Conservation (phyloP, 306 rosid species). For the Delonix regia region DNA sequence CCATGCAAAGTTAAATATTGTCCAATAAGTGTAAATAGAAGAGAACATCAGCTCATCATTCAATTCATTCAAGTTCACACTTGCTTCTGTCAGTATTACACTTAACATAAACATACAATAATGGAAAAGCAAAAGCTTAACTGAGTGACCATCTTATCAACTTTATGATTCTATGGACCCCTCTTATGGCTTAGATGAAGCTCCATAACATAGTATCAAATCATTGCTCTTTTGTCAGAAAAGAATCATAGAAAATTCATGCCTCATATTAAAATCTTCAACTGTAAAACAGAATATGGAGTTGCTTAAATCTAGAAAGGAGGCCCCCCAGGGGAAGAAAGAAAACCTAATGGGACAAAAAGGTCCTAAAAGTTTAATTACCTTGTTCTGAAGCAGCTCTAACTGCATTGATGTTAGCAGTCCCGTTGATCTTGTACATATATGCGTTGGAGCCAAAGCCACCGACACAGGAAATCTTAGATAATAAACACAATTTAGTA, state of each 20-base stretch:
- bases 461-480: conserved; percentile 91
- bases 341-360: background rate
- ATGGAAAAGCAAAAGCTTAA: background rate
- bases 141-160: background rate
- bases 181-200: background rate
- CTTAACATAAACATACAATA: background rate
- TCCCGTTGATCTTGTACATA: conserved; percentile 97
- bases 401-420: conserved; percentile 94
- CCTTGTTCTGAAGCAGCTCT: conserved; percentile 94
- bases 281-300: background rate
- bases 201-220: background rate
- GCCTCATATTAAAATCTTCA: background rate
- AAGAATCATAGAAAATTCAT: background rate
- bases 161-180: background rate
- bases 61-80: background rate
- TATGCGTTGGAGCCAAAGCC: conserved; percentile 95
- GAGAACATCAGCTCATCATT: conserved; percentile 2
- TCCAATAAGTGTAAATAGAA: conserved; percentile 11
- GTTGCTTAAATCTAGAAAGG: background rate
- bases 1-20: background rate
- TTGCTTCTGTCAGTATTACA: background rate
- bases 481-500: conserved; percentile 50
- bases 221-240: background rate
- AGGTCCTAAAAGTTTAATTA: conserved; percentile 33
- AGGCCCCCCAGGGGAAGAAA: too few relatives aligned